Percentiles rank a stretch among this genome's conserved stretches.
Conservation (phyloP, 768 basidiomycete species). For the Lactifluus hygrophoroides region DNA sequence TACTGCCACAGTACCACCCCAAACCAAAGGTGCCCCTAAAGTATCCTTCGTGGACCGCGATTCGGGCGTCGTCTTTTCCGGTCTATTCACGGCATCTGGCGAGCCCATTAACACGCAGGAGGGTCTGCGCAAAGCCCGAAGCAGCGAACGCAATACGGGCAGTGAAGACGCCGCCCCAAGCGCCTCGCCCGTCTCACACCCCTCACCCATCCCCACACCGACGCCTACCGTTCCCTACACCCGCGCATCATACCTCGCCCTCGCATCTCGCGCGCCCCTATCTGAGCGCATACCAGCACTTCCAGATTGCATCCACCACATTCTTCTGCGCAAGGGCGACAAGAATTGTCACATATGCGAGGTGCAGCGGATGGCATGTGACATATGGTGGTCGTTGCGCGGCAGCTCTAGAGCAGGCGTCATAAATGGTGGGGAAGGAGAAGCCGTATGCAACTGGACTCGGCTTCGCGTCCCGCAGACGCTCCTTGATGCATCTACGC, state of each 20-base stretch:
- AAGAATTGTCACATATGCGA: too few relatives aligned
- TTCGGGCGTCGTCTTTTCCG: constrained; percentile 2
- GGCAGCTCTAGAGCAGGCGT: too few relatives aligned
- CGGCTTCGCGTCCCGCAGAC: too few relatives aligned
- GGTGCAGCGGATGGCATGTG: too few relatives aligned
- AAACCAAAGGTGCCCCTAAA: too few relatives aligned
- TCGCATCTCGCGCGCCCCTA: not conserved
- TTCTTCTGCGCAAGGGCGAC: too few relatives aligned
- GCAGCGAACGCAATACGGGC: not conserved
- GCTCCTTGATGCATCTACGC: too few relatives aligned
- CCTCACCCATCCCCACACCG: not conserved
- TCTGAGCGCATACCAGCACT: not conserved
- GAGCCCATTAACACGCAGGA: not conserved
- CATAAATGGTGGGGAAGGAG: too few relatives aligned
- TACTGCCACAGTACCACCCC: not conserved
- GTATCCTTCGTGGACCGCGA: not conserved
- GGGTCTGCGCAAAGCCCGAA: not conserved
- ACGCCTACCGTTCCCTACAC: not conserved
- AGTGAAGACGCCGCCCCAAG: not conserved
- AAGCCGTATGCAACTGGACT: too few relatives aligned
- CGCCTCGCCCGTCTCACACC: not conserved
- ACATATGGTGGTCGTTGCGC: too few relatives aligned
- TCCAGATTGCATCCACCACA: not conserved
- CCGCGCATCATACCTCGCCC: not conserved
- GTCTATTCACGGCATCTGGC: not conserved